Evolutionary conservation across 73 alveolate species (phyloP), one percentile per base, ranked within the genome.

Genomic region (Stentor coeruleus): DNA sequence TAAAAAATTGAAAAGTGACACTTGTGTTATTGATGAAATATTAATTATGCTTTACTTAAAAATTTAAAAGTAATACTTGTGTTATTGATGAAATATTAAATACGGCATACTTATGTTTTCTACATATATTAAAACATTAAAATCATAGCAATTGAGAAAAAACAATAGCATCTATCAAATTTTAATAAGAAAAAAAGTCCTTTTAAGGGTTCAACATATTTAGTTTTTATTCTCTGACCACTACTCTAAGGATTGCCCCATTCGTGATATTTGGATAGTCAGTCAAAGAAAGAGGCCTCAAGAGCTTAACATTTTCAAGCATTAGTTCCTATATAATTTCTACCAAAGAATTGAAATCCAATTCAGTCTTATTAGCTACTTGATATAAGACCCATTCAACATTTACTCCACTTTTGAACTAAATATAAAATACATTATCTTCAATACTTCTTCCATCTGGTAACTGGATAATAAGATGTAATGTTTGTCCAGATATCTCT

Each of bases 391-490:
- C 73, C 73, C 73, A 57, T 20, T 57, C 73, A 57, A 57, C 28
- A 2, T 57, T 57, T 20, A 57, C 73, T 57, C 73, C 73, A 57
- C 35, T 31, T 57, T 57, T 57, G 73, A 57, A 57, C 73, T 57
- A 31, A 57, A 57, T 57, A 20, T 57, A 57, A 0, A 57, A 20
- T 57, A 57, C 73, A 57, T 57, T 31, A 57, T 57, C 73, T 57
- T 57, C 73, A 57, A 57, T 57, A 1, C 73, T 57, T 2, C 73
- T 57, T n/a, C 73, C 73, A 31, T 57, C 73, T 57, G 73, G 73
- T 57, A 57, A 57, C 73, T n/a, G 35, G 15, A 57, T 57, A 57
- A 57, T 2, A 20, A 57, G 73, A n/a, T 31, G 15, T 20, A 57
- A 20, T 57, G 73, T 57, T 20, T 57, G 15, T 57, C 73, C 73